phyloP scores from a whole-genome alignment of 371 early-diverging fungal species.

The Conidiobolus incongruus region DNA sequence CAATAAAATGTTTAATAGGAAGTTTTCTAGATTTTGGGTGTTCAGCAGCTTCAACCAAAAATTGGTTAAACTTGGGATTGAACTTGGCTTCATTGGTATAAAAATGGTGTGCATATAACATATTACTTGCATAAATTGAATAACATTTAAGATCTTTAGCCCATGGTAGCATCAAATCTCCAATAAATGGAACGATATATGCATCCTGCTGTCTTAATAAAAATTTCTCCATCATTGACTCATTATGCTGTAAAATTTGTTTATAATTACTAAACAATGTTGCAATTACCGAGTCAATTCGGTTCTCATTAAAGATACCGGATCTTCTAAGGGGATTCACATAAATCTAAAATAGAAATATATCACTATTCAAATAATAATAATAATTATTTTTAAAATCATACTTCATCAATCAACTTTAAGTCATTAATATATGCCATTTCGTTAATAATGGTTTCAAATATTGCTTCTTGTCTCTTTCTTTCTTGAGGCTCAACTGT shows the following conservation, averaged over 20 bases:
- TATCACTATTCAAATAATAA: too few relatives aligned
- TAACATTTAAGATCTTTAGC: slow-evolving; percentile 51
- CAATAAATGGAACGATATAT: slow-evolving; percentile 48
- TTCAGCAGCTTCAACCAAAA: slow-evolving; percentile 31
- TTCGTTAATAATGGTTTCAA: slow-evolving; percentile 75
- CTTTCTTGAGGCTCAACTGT: slow-evolving; percentile 42
- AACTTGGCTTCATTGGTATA: slow-evolving; percentile 51
- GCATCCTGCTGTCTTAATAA: slow-evolving; percentile 39
- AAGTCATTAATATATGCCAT: slow-evolving; percentile 42
- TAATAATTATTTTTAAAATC: too few relatives aligned
- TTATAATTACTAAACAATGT: slow-evolving; percentile 46
- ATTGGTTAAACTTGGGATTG: slow-evolving; percentile 32
- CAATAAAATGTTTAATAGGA: slow-evolving; percentile 56
- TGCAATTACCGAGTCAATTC: background rate
- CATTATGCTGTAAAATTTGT: slow-evolving; percentile 43
- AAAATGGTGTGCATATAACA: slow-evolving; percentile 57
- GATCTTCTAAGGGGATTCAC: background rate
- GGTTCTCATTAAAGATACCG: background rate
- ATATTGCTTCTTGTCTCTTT: slow-evolving; percentile 76
- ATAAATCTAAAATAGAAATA: background rate
- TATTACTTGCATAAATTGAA: slow-evolving; percentile 70
- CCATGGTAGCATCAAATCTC: slow-evolving; percentile 57
- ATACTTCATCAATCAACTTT: slow-evolving; percentile 5
- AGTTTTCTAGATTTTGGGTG: slow-evolving; percentile 63
- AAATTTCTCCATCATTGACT: slow-evolving; percentile 33